These are phyloP conservation scores for Kwoniella europaea DNA, from an alignment of 768 basidiomycete genomes.

Conservation along the genomic window DNA sequence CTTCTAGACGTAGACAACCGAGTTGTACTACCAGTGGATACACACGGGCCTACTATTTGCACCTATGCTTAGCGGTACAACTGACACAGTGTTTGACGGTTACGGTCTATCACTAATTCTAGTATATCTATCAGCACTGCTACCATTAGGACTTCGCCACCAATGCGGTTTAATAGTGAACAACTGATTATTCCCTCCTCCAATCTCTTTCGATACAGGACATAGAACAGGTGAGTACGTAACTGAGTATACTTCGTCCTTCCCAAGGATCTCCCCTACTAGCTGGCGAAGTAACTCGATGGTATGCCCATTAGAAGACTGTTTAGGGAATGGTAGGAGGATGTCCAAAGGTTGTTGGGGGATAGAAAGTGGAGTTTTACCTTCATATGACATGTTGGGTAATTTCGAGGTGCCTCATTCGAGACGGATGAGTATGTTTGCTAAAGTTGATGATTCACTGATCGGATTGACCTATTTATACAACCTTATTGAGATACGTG, in stretches of 20 bases:
- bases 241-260: slow-evolving; percentile 1
- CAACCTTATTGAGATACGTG: too few species aligned
- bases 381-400: neutral
- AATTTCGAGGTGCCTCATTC: too few species aligned
- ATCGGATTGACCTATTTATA: too few species aligned
- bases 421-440: too few species aligned
- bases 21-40: too few species aligned
- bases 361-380: neutral
- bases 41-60: too few species aligned
- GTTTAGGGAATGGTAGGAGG: slow-evolving; percentile 3
- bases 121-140: neutral
- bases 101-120: too few species aligned
- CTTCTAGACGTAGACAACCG: too few species aligned
- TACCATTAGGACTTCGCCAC: slow-evolving; percentile 12
- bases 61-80: too few species aligned
- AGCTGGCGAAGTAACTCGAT: neutral
- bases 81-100: too few species aligned
- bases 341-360: slow-evolving; percentile 10
- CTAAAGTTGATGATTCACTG: too few species aligned
- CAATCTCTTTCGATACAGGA: slow-evolving; percentile 8
- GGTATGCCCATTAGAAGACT: neutral
- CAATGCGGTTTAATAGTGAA: slow-evolving; percentile 15
- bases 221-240: slow-evolving; percentile 20
- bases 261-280: neutral
- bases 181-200: slow-evolving; percentile 9